Percentiles rank a stretch among this genome's conserved stretches.
Conservation (phyloP, 2,329 filamentous ascomycete genomes). For the Beauveria pseudobassiana region DNA sequence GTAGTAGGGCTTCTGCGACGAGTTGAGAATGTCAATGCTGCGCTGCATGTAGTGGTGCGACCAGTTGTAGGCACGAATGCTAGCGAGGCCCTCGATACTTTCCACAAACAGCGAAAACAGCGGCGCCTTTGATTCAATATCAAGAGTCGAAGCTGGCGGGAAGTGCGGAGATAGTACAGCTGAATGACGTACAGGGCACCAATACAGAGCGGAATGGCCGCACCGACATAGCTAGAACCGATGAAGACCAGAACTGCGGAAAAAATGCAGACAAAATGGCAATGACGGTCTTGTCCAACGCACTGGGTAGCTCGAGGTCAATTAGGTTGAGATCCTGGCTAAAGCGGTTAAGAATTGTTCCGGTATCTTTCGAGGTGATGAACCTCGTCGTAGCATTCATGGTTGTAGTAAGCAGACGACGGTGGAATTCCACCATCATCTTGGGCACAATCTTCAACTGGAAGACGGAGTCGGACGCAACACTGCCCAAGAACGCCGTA, state of each 20-base stretch:
- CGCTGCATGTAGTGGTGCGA: constrained; percentile 16
- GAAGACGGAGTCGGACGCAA: constrained; percentile 15
- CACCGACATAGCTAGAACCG: constrained; percentile 36
- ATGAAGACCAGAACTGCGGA: constrained; percentile 34
- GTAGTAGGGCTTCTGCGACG: constrained; percentile 26
- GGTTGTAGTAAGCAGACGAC: constrained; percentile 22
- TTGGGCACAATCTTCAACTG: constrained; percentile 21
- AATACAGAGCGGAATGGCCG: constrained; percentile 35
- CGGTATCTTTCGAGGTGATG: constrained; percentile 29
- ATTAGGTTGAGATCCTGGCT: constrained; percentile 33
- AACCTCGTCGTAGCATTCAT: constrained; percentile 27
- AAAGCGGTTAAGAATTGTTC: constrained; percentile 30
- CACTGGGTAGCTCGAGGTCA: constrained; percentile 28
- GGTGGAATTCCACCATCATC: constrained; percentile 18
- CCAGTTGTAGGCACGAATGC: constrained; percentile 30
- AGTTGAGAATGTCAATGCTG: constrained; percentile 24
- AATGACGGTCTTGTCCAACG: constrained; percentile 21
- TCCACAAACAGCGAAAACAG: constrained; percentile 24
- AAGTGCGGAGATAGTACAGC: constrained; percentile 25
- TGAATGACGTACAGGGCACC: constrained; percentile 20
- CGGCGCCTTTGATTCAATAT: constrained; percentile 24
- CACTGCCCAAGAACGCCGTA: constrained; percentile 13
- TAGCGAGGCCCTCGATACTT: constrained; percentile 18
- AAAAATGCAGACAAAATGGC: constrained; percentile 17
- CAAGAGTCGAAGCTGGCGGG: constrained; percentile 23